phyloP scores from a whole-genome alignment of 2,329 filamentous ascomycete genomes.

The Sporothrix inflata region DNA sequence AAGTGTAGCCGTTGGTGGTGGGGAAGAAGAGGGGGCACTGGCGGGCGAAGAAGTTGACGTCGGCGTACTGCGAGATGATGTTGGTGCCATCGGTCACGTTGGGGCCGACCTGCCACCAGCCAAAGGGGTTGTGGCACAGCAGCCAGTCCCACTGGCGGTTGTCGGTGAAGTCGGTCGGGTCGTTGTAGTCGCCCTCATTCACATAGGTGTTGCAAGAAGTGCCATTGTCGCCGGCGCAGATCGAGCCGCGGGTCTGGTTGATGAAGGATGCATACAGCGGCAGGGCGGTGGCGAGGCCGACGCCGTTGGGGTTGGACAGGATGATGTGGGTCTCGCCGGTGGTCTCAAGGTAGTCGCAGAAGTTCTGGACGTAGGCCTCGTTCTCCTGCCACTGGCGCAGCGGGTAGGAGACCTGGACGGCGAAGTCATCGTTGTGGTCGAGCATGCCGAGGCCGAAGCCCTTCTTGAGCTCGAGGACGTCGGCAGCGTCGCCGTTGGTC shows the following conservation, averaged over 20 bases:
- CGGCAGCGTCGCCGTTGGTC: constrained; percentile 43
- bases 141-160: constrained; percentile 61
- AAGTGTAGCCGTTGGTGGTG: constrained; percentile 38
- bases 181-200: constrained; percentile 43
- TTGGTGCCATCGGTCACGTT: constrained; percentile 44
- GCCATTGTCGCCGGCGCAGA: constrained; percentile 47
- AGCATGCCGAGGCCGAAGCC: constrained; percentile 53
- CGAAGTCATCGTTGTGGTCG: constrained; percentile 48
- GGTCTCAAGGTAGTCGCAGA: constrained; percentile 52
- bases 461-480: constrained; percentile 50
- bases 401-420: constrained; percentile 32
- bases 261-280: constrained; percentile 55
- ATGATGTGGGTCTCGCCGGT: constrained; percentile 39
- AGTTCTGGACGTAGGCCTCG: constrained; percentile 50
- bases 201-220: constrained; percentile 46
- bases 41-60: constrained; percentile 45
- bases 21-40: constrained; percentile 54
- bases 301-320: constrained; percentile 44
- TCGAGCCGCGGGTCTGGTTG: constrained; percentile 48
- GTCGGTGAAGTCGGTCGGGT: constrained; percentile 44
- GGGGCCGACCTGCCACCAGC: constrained; percentile 48
- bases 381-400: constrained; percentile 57
- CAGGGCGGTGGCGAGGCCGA: constrained; percentile 55
- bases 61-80: constrained; percentile 44
- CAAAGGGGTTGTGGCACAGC: constrained; percentile 52